Percentiles rank a stretch among this genome's conserved stretches.
phyloP scores from a whole-genome alignment of 345 rosid species.

The Crucihimalaya himalaica region DNA sequence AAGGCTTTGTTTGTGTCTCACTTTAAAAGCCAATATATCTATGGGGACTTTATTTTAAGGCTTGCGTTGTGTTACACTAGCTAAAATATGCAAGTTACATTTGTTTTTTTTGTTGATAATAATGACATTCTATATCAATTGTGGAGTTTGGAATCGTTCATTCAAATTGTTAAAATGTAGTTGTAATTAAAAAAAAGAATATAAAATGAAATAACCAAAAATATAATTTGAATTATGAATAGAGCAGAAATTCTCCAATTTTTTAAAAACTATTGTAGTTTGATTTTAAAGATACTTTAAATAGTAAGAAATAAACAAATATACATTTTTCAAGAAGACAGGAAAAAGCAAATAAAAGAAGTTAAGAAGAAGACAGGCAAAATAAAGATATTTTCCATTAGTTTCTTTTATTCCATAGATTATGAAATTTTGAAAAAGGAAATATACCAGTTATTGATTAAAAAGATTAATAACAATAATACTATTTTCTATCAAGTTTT shows the following conservation, averaged over 20 bases:
- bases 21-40: conserved; percentile 10
- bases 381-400: no score
- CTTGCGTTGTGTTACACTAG: conserved; percentile 19
- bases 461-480: neutral
- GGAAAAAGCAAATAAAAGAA: neutral
- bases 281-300: neutral
- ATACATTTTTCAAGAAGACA: neutral
- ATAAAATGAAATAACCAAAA: neutral
- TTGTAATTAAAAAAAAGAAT: neutral
- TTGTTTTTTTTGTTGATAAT: neutral
- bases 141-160: neutral
- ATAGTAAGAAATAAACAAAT: neutral
- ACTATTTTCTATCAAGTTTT: neutral
- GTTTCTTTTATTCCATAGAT: neutral
- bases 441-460: neutral
- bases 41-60: neutral
- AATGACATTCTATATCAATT: conserved; percentile 1
- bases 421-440: neutral
- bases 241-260: neutral
- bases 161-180: neutral
- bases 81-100: conserved; percentile 3
- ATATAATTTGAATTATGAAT: neutral
- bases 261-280: no score
- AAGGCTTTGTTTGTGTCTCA: conserved; percentile 15
- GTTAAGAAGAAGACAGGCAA: neutral